phyloP scores from a whole-genome alignment of 192 early-diverging fungal species.

The Coemansia sp. region DNA sequence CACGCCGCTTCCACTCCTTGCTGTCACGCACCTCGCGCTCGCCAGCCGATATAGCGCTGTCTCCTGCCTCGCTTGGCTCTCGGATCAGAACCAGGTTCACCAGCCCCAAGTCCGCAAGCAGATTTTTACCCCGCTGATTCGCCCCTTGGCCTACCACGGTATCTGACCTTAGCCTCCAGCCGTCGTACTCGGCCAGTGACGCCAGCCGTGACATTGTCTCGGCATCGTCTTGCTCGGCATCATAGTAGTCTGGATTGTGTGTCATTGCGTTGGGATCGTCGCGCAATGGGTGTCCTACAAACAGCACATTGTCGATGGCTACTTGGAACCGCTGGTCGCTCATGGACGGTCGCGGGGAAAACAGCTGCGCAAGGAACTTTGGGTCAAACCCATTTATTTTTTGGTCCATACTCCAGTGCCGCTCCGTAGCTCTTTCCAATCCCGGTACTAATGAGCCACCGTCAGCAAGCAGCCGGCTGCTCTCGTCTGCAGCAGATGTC shows the following conservation, averaged over 20 bases:
- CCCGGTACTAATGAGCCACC: not conserved
- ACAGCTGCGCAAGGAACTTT: constrained; percentile 75
- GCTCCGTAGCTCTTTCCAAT: not conserved
- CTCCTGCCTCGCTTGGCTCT: constrained; percentile 52
- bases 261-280: constrained; percentile 53
- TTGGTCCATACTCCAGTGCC: constrained; percentile 24
- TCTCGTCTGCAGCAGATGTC: not conserved
- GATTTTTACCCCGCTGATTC: constrained; percentile 31
- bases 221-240: constrained; percentile 57
- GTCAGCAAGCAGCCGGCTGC: not conserved
- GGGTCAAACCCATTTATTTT: constrained; percentile 69
- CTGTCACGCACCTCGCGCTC: constrained; percentile 55
- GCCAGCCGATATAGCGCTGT: constrained; percentile 48
- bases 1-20: constrained; percentile 51
- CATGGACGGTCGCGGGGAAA: constrained; percentile 80
- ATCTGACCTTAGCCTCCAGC: constrained; percentile 46
- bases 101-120: constrained; percentile 49
- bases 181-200: constrained; percentile 31
- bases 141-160: constrained; percentile 18
- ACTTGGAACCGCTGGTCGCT: constrained; percentile 86
- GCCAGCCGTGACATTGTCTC: constrained; percentile 48
- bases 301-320: constrained; percentile 79
- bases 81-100: constrained; percentile 47
- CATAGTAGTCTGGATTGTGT: constrained; percentile 63
- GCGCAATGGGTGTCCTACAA: constrained; percentile 73